Conservation (phyloP, 2,329 filamentous ascomycete species). For the Conoideocrella luteorostrata region DNA sequence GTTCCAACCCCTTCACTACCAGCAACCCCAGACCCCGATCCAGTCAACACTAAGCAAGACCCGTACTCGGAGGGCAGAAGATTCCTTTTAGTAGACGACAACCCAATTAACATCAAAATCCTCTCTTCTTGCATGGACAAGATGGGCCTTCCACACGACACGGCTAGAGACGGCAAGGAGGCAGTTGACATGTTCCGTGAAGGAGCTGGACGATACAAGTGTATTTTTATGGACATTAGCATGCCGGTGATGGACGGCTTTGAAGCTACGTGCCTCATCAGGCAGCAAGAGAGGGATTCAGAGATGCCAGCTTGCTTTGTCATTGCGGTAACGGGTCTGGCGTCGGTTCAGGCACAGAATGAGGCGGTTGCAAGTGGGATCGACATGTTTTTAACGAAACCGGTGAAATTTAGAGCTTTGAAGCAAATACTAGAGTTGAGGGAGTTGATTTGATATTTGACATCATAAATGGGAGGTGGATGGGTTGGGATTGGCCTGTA, state of each 20-base stretch:
- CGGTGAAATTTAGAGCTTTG: conserved; percentile 34
- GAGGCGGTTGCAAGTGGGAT: conserved; percentile 45
- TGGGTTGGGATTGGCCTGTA: too few relatives aligned
- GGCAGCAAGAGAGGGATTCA: conserved; percentile 38
- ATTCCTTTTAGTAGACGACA: conserved; percentile 29
- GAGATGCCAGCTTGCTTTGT: conserved; percentile 35
- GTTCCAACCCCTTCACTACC: too few relatives aligned
- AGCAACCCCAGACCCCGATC: neutral
- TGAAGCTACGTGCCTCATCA: conserved; percentile 38
- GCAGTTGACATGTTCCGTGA: conserved; percentile 18
- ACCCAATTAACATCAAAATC: conserved; percentile 28
- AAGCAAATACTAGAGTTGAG: conserved; percentile 1
- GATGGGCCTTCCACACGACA: conserved; percentile 15
- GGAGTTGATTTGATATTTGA: neutral
- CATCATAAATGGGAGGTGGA: too few relatives aligned
- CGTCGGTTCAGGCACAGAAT: conserved; percentile 38
- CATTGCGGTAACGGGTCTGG: conserved; percentile 45
- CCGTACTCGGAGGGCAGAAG: neutral
- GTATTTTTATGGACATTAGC: conserved; percentile 38
- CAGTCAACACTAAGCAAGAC: too few relatives aligned
- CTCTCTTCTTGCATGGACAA: conserved; percentile 22
- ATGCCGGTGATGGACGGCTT: conserved; percentile 49
- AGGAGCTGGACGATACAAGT: conserved; percentile 12
- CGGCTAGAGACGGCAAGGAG: conserved; percentile 21
- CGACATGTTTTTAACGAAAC: conserved; percentile 47